These are phyloP conservation scores for Ceratocystis smalleyi DNA, from an alignment of 2,329 filamentous ascomycete genomes.

Conservation along the genomic window DNA sequence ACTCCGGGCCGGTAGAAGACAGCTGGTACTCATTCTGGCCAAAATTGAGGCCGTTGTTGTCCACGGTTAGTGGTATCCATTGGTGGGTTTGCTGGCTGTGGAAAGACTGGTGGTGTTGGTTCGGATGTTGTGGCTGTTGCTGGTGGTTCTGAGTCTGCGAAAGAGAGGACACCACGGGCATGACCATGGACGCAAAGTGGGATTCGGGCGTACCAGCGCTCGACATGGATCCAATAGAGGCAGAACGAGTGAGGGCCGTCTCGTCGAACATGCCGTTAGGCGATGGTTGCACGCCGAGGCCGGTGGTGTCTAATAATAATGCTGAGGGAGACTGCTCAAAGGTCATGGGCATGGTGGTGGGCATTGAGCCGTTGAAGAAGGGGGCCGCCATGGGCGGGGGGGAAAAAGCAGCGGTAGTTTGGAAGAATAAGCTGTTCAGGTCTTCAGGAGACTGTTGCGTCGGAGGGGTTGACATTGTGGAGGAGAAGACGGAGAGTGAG, in stretches of 20 bases:
- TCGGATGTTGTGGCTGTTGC: conserved; percentile 3
- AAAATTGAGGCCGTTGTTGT: neutral
- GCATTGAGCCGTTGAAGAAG: conserved; percentile 5
- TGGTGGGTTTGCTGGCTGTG: conserved; percentile 32
- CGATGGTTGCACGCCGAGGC: neutral
- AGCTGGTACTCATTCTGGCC: conserved; percentile 34
- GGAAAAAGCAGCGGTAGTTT: neutral
- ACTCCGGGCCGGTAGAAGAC: neutral
- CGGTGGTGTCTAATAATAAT: neutral
- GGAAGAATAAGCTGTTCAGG: neutral
- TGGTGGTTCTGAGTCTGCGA: neutral
- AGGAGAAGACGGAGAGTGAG: neutral
- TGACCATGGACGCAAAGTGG: conserved; percentile 7
- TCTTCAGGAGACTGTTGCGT: conserved; percentile 6
- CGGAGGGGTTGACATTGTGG: conserved; percentile 4
- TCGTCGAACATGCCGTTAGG: conserved; percentile 2
- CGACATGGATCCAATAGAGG: conserved; percentile 9
- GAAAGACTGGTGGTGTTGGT: conserved; percentile 26
- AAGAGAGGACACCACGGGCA: neutral
- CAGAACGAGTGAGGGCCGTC: conserved; percentile 8
- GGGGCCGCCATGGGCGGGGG: neutral
- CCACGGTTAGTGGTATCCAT: conserved; percentile 34
- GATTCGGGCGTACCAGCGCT: conserved; percentile 7
- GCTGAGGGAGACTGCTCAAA: neutral
- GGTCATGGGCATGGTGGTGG: conserved; percentile 7